phyloP scores from a whole-genome alignment of 1,139 yeast genomes.

The Taiozyma sp. region DNA sequence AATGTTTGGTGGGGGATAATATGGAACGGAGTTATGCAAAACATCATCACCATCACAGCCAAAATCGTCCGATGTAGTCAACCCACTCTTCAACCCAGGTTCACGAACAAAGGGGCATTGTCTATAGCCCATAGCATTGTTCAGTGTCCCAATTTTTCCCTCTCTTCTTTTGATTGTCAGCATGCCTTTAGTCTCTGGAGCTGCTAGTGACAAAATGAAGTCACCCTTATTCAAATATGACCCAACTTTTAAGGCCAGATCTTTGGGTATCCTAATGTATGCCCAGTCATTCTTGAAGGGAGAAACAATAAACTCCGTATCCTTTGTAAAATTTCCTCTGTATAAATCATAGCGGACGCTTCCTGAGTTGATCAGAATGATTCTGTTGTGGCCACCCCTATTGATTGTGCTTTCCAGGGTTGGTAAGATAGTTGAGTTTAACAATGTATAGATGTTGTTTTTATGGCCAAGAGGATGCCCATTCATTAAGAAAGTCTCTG shows the following conservation, averaged over 20 bases:
- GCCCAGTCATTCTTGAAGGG: slow-evolving; percentile 84
- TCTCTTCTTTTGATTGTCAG: background rate
- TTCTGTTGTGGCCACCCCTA: slow-evolving; percentile 37
- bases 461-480: slow-evolving; percentile 63
- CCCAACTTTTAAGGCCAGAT: slow-evolving; percentile 26
- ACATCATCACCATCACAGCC: slow-evolving; percentile 92
- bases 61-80: slow-evolving; percentile 76
- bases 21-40: slow-evolving; percentile 56
- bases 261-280: slow-evolving; percentile 27
- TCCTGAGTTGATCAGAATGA: slow-evolving; percentile 79
- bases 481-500: slow-evolving; percentile 60
- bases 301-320: slow-evolving; percentile 77
- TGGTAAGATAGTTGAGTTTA: slow-evolving; percentile 57
- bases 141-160: background rate
- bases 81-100: slow-evolving; percentile 43
- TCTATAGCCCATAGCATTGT: background rate
- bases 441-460: slow-evolving; percentile 54
- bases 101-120: slow-evolving; percentile 26
- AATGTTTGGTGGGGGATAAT: slow-evolving; percentile 70
- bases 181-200: slow-evolving; percentile 13
- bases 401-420: slow-evolving; percentile 36
- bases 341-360: slow-evolving; percentile 85
- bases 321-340: slow-evolving; percentile 79
- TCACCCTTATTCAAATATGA: slow-evolving; percentile 26
- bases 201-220: slow-evolving; percentile 13